A percentile compares a stretch with the other conserved stretches of the same genome.
phyloP scores from a whole-genome alignment of 257 asterid genomes.

The Prunella vulgaris region DNA sequence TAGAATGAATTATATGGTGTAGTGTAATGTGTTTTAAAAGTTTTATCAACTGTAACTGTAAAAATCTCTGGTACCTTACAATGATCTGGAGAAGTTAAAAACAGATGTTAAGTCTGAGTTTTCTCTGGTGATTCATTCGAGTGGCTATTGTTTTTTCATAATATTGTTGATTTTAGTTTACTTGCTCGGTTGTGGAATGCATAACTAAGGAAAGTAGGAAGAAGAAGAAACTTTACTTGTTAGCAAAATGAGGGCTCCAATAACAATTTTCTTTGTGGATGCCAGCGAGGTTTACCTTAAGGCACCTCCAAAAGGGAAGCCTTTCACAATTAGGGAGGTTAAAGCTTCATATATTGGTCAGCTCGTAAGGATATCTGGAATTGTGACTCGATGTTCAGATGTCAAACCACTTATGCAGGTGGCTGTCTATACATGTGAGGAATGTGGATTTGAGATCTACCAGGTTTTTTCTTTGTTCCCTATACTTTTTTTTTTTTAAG shows the following conservation, averaged over 20 bases:
- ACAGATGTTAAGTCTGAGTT: neutral
- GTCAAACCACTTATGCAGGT: constrained; percentile 98
- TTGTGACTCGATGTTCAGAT: constrained; percentile 93
- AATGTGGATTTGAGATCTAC: constrained; percentile 94
- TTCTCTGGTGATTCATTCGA: neutral
- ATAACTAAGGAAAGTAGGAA: neutral
- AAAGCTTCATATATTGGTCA: constrained; percentile 91
- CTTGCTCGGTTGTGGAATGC: neutral
- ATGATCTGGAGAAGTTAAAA: neutral
- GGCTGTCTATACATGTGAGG: constrained; percentile 97
- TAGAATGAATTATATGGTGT: neutral
- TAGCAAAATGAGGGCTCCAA: neutral
- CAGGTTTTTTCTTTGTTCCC: constrained; percentile 51
- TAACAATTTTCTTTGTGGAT: constrained; percentile 27
- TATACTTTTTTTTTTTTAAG: neutral
- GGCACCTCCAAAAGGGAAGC: constrained; percentile 80
- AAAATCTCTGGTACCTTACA: neutral
- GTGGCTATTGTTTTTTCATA: neutral
- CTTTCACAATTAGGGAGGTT: constrained; percentile 93
- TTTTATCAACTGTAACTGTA: neutral
- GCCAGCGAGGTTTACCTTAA: constrained; percentile 85
- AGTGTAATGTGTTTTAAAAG: neutral
- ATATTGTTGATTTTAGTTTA: neutral
- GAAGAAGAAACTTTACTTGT: neutral
- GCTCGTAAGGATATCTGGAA: constrained; percentile 87